Evolutionary conservation across 768 basidiomycete genomes (phyloP).

Genomic region (Termitomyces heimii): DNA sequence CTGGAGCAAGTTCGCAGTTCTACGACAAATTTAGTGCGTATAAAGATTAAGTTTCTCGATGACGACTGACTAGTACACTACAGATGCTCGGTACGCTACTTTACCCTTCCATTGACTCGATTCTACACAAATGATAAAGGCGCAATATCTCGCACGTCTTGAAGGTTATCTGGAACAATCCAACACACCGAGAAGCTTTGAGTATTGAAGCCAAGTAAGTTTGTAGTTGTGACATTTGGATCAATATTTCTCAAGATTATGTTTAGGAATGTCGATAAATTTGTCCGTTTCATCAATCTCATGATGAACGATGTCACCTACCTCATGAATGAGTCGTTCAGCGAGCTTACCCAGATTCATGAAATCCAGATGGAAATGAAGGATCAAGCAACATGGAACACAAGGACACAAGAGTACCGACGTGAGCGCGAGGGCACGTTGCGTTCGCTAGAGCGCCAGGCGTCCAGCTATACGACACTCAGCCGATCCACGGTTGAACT

Average conservation of each 20-base stretch:
- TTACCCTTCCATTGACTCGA: neutral
- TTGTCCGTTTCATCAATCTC: constrained; percentile 92
- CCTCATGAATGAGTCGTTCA: constrained; percentile 93
- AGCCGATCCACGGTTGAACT: constrained; percentile 87
- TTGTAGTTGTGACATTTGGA: neutral
- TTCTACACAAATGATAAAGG: constrained; percentile 28
- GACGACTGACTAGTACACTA: neutral
- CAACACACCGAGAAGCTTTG: constrained; percentile 81
- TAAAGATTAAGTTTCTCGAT: neutral
- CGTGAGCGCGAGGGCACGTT: constrained; percentile 80
- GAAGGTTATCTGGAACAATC: constrained; percentile 89
- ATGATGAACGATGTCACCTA: constrained; percentile 99
- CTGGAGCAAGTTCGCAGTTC: constrained; percentile 96
- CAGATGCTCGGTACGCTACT: constrained; percentile 13
- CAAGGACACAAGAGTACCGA: constrained; percentile 61
- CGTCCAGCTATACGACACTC: constrained; percentile 81
- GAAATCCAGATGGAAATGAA: constrained; percentile 84
- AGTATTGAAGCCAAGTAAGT: constrained; percentile 68
- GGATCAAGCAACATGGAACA: constrained; percentile 62
- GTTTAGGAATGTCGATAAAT: constrained; percentile 80
- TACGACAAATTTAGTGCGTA: constrained; percentile 94
- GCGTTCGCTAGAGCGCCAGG: constrained; percentile 76
- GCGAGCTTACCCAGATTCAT: constrained; percentile 84
- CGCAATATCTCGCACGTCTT: constrained; percentile 85
- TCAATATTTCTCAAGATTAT: neutral